Conservation (phyloP, 2,329 filamentous ascomycete genomes). For the Beauveria rudraprayagi region DNA sequence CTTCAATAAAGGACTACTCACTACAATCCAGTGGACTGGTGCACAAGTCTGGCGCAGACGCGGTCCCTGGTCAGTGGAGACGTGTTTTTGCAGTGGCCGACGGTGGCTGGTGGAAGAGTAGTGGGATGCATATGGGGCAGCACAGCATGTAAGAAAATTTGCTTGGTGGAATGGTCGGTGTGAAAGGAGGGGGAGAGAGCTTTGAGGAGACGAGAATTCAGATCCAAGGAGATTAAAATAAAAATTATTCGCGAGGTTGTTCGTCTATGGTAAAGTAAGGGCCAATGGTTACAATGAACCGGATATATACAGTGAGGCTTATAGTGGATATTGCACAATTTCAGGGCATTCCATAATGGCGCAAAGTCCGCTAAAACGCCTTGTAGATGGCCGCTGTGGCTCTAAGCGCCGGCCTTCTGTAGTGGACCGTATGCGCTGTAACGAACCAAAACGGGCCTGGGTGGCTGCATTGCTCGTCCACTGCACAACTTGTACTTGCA, state of each 20-base stretch:
- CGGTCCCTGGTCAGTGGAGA: slow-evolving; percentile 12
- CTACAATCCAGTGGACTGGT: background rate
- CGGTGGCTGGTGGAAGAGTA: slow-evolving; percentile 1
- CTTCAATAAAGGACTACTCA: background rate
- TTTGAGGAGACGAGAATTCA: background rate
- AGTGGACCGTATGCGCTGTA: background rate
- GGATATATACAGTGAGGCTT: too few species aligned
- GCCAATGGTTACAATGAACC: too few species aligned
- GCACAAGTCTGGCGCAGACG: slow-evolving; percentile 5
- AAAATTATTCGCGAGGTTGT: background rate
- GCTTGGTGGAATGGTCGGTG: background rate
- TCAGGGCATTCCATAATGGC: background rate
- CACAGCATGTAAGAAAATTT: slow-evolving; percentile 1
- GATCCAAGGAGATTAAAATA: background rate
- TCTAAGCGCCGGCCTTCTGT: background rate
- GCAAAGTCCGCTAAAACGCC: background rate
- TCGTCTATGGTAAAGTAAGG: too few species aligned
- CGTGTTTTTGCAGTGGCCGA: slow-evolving; percentile 8
- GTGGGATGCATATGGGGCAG: background rate
- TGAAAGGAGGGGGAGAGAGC: background rate
- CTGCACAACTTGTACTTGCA: background rate
- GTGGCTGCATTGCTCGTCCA: background rate
- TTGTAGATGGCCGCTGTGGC: background rate
- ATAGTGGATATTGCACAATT: slow-evolving; percentile 7
- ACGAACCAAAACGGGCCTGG: background rate